phyloP scores from a whole-genome alignment of 2,329 filamentous ascomycete genomes.

The Arthroderma sp. region DNA sequence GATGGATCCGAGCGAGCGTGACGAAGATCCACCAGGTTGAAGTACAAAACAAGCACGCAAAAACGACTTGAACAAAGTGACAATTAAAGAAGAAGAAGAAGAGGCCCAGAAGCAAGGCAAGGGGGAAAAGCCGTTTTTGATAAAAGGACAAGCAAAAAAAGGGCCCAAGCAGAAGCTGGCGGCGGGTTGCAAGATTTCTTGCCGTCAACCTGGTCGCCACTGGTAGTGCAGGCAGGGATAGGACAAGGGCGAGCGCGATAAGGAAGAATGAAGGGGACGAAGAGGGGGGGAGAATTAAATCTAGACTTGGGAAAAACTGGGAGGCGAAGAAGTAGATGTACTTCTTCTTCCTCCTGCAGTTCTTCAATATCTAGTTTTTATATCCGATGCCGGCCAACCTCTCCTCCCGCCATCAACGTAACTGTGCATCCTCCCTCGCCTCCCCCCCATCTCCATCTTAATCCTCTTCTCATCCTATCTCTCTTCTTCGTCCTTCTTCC shows the following conservation, averaged over 20 bases:
- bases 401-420: too few species aligned
- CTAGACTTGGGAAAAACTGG: not conserved
- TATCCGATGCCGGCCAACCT: too few species aligned
- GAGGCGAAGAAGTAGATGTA: too few species aligned
- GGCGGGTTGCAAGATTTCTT: slow-evolving; percentile 3
- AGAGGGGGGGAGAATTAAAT: not conserved
- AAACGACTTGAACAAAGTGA: too few species aligned
- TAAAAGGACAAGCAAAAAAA: not conserved
- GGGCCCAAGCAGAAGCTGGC: not conserved
- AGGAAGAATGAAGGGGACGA: too few species aligned
- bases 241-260: not conserved
- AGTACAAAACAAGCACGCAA: not conserved
- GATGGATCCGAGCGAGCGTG: not conserved
- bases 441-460: too few species aligned
- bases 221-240: not conserved
- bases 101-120: not conserved
- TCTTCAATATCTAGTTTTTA: too few species aligned
- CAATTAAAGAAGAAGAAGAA: not conserved
- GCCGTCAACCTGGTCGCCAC: slow-evolving; percentile 5
- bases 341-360: not conserved
- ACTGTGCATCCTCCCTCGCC: too few species aligned
- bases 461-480: too few species aligned
- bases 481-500: too few species aligned
- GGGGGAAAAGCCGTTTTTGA: not conserved
- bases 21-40: not conserved